Evolutionary conservation across 2,329 filamentous ascomycete genomes (phyloP), one percentile per base, ranked within the genome.

Genomic region (Claviceps cyperi): DNA sequence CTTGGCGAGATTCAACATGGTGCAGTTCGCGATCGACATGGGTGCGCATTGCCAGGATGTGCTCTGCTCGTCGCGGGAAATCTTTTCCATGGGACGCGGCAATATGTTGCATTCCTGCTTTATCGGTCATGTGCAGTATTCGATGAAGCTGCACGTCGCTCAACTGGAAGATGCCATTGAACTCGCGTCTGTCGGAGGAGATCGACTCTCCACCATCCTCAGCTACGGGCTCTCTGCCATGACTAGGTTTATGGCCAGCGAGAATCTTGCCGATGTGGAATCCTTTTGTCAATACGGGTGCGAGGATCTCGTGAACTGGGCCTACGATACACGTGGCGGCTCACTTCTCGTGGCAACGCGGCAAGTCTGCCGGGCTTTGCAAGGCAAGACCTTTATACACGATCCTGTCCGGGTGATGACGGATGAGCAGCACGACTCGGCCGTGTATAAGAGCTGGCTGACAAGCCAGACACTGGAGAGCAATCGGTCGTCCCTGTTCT

Each of bases 221-320:
- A 84, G 83, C 56, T 78, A 84, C 48, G 86, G 84, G 0, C 68
- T 88, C 19, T 73, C 76, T 35, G 79, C 81, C 2, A 75, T 78
- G 54, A 76, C 83, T 57, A 81, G 78, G 55, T 76, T 89, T 50
- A 88, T 83, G 63, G 76, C 78, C 13, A 82, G 81, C 55, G 79
- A 86, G 54, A 82, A 86, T 52, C 70, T 81, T 46, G 69, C 71
- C 14, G 85, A 90, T 50, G 67, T 88, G 0, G 84, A 89, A 60
- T 74, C 75, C 0, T 86, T 80, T 60, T 84, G 83, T 57, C 75
- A 80, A 46, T 86, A 83, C 53, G 76, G 80, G n/a, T 83, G 81
- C 53, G 77, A 88, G 53, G 85, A 89, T 54, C 77, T 86, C 51
- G 78, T 78, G 1, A 79, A 83, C 47, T 90, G 85, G 85, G 71